A percentile compares a stretch with the other conserved stretches of the same genome.
Conservation (phyloP, 2,329 filamentous ascomycete species). For the Colletotrichum spaethianum region DNA sequence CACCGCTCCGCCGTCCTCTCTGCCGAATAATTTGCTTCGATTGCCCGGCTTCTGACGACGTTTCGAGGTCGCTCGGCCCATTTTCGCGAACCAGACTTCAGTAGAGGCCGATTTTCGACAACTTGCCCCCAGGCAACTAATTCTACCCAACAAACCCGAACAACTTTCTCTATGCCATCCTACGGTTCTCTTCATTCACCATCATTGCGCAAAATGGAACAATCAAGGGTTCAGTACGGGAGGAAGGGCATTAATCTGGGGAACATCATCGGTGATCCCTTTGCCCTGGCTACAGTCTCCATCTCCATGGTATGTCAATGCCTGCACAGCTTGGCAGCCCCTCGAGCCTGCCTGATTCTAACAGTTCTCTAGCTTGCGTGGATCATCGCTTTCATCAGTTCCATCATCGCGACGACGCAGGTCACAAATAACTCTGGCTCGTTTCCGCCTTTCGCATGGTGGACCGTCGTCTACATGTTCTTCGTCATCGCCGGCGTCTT, state of each 20-base stretch:
- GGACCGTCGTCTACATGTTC: conserved; percentile 88
- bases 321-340: conserved; percentile 1
- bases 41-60: background rate
- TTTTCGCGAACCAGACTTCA: background rate
- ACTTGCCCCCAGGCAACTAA: conserved; percentile 31
- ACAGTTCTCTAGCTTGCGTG: conserved; percentile 81
- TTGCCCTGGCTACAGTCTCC: conserved; percentile 93
- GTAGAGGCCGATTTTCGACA: conserved; percentile 21
- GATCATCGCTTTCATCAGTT: conserved; percentile 91
- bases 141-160: conserved; percentile 3
- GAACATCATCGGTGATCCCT: conserved; percentile 96
- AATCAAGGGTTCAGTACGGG: conserved; percentile 70
- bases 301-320: conserved; percentile 83
- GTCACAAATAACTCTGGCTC: conserved; percentile 49
- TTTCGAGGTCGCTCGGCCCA: conserved; percentile 10
- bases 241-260: conserved; percentile 79
- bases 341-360: background rate
- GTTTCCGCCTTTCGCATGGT: conserved; percentile 95
- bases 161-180: conserved; percentile 74
- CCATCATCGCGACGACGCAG: conserved; percentile 78
- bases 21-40: background rate
- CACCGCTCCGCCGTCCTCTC: conserved; percentile 7
- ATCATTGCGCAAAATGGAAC: conserved; percentile 86
- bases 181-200: conserved; percentile 82
- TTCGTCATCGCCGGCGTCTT: conserved; percentile 86